Evolutionary conservation across 352 stramenopile genomes (phyloP).

Genomic region (Globisporangium lucens): DNA sequence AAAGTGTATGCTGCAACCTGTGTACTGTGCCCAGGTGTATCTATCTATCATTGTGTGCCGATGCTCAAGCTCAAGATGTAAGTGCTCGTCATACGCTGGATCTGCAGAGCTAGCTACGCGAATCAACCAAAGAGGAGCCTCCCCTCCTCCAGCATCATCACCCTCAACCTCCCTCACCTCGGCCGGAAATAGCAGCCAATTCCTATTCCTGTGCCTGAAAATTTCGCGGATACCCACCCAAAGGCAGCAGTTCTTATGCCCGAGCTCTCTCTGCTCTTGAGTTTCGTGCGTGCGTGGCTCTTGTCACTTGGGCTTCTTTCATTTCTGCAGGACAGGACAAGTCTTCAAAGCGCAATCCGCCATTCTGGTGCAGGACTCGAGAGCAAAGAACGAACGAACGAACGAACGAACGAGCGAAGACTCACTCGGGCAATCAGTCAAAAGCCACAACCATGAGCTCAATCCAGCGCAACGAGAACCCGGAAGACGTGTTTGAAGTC

Average conservation of each 20-base stretch:
- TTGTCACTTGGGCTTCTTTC: background rate
- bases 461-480: conserved; percentile 65
- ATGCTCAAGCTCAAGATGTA: no score
- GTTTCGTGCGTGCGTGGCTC: background rate
- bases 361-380: conserved; percentile 5
- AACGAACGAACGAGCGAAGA: background rate
- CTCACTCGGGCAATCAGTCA: background rate
- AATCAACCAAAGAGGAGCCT: no score
- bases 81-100: no score
- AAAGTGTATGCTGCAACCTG: no score
- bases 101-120: no score
- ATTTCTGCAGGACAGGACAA: background rate
- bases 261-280: no score
- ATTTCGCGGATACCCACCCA: background rate
- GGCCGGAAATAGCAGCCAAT: no score
- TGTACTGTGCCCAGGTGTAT: no score
- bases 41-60: no score
- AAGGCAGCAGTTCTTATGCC: background rate
- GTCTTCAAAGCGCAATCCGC: background rate
- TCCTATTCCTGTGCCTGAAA: background rate
- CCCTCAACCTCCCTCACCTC: no score
- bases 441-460: conserved; percentile 33
- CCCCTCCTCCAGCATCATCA: no score
- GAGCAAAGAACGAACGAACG: background rate
- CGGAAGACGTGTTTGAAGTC: conserved; percentile 70